phyloP scores from a whole-genome alignment of 257 asterid genomes.

The Anisodus acutangulus region DNA sequence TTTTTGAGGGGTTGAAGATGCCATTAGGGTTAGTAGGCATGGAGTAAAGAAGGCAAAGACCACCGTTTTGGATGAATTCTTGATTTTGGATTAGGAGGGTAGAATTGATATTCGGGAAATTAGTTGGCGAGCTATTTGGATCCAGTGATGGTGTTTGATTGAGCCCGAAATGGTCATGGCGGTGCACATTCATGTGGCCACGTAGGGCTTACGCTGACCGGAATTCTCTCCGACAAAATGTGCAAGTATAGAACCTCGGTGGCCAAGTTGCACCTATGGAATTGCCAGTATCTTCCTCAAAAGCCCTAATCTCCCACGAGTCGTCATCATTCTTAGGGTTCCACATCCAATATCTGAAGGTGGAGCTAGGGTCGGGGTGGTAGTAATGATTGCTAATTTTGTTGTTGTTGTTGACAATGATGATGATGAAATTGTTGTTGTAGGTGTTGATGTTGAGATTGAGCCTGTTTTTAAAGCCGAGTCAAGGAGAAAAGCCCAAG shows the following conservation, averaged over 20 bases:
- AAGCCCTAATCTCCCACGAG: slow-evolving; percentile 72
- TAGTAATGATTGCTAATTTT: neutral
- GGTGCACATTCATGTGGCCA: slow-evolving; percentile 86
- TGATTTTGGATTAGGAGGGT: slow-evolving; percentile 47
- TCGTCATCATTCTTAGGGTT: slow-evolving; percentile 52
- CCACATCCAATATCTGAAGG: slow-evolving; percentile 38
- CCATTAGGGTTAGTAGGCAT: slow-evolving; percentile 52
- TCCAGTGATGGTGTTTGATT: slow-evolving; percentile 38
- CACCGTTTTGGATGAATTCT: slow-evolving; percentile 43
- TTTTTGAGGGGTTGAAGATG: slow-evolving; percentile 27
- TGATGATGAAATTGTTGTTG: neutral
- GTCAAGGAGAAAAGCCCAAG: neutral
- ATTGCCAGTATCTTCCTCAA: slow-evolving; percentile 63
- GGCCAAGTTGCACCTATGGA: slow-evolving; percentile 73
- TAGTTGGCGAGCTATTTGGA: neutral
- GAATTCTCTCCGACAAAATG: slow-evolving; percentile 68
- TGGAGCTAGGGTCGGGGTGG: neutral
- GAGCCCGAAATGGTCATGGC: slow-evolving; percentile 68
- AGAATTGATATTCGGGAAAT: slow-evolving; percentile 30
- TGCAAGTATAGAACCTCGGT: slow-evolving; percentile 67
- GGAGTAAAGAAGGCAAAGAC: slow-evolving; percentile 58
- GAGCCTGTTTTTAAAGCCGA: neutral
- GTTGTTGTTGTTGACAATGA: neutral
- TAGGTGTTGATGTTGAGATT: slow-evolving; percentile 29
- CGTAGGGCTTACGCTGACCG: slow-evolving; percentile 83